These are phyloP conservation scores for Ilex paraguariensis DNA, from an alignment of 305 asterid genomes.

Conservation along the genomic window DNA sequence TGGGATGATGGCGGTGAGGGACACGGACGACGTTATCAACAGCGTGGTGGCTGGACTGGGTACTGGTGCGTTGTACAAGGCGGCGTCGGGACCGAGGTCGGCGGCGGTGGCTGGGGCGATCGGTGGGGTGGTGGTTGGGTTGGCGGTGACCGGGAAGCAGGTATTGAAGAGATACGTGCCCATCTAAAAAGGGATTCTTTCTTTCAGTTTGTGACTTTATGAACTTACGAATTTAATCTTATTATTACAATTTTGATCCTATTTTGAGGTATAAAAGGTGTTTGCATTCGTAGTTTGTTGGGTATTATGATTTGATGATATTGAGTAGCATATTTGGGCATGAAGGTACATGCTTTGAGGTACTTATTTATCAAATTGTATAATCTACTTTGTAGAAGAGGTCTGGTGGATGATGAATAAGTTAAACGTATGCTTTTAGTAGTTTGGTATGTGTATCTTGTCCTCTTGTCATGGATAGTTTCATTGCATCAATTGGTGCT, in stretches of 20 bases:
- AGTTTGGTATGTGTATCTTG: no score
- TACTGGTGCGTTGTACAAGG: slow-evolving; percentile 87
- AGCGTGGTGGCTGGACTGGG: slow-evolving; percentile 93
- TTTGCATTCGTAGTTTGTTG: background rate
- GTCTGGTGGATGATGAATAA: background rate
- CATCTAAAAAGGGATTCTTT: slow-evolving; percentile 31
- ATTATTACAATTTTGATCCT: slow-evolving; percentile 35
- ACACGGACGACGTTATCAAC: slow-evolving; percentile 77
- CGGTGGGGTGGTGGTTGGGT: slow-evolving; percentile 79
- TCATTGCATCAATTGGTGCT: no score
- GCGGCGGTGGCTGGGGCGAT: slow-evolving; percentile 97
- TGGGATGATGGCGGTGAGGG: slow-evolving; percentile 78
- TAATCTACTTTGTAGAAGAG: background rate
- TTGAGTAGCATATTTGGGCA: background rate
- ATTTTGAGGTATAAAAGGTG: background rate
- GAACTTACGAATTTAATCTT: background rate
- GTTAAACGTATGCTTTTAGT: no score
- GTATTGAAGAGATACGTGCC: slow-evolving; percentile 77
- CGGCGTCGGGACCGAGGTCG: slow-evolving; percentile 86
- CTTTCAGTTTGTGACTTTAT: slow-evolving; percentile 11
- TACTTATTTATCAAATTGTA: no score
- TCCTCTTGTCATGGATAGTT: no score
- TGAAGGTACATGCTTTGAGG: background rate
- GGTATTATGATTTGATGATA: no score
- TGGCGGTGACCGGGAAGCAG: slow-evolving; percentile 83